Conservation (phyloP, 1,139 yeast genomes). For the Zygoascus sp. region DNA sequence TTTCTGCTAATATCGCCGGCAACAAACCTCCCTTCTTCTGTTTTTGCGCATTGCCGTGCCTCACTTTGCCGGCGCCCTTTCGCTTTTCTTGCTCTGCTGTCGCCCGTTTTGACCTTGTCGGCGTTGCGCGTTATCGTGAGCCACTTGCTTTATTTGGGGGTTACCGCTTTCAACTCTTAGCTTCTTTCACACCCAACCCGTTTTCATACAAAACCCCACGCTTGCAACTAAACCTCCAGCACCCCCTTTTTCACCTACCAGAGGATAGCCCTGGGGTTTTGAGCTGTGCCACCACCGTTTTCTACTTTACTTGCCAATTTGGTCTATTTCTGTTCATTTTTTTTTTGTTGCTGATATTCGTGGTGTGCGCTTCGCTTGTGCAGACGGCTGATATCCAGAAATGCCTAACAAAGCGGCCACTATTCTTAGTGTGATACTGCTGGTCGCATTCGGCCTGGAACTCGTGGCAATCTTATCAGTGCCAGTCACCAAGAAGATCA, state of each 20-base stretch:
- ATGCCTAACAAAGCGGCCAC: constrained; percentile 38
- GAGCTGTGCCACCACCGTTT: too few relatives aligned
- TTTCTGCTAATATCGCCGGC: too few relatives aligned
- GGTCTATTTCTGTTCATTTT: too few relatives aligned
- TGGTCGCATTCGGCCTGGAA: constrained; percentile 50
- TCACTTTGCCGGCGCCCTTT: neutral
- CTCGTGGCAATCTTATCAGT: constrained; percentile 55
- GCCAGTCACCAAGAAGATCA: constrained; percentile 52
- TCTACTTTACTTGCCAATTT: too few relatives aligned
- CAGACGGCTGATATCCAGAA: too few relatives aligned
- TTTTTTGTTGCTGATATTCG: too few relatives aligned
- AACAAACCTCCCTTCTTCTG: neutral
- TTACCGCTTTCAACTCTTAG: neutral
- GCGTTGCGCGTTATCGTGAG: neutral
- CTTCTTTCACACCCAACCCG: neutral
- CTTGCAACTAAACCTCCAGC: neutral
- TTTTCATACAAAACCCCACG: neutral
- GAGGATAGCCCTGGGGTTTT: too few relatives aligned
- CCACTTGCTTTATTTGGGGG: constrained; percentile 3
- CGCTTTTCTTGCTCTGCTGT: neutral
- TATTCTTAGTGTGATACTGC: constrained; percentile 39
- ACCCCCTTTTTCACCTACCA: neutral
- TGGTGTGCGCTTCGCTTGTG: too few relatives aligned
- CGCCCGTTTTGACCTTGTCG: neutral
- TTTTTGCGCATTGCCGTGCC: neutral